These are phyloP conservation scores for Botrytis elliptica DNA, from an alignment of 2,329 filamentous ascomycete species.

Conservation along the genomic window DNA sequence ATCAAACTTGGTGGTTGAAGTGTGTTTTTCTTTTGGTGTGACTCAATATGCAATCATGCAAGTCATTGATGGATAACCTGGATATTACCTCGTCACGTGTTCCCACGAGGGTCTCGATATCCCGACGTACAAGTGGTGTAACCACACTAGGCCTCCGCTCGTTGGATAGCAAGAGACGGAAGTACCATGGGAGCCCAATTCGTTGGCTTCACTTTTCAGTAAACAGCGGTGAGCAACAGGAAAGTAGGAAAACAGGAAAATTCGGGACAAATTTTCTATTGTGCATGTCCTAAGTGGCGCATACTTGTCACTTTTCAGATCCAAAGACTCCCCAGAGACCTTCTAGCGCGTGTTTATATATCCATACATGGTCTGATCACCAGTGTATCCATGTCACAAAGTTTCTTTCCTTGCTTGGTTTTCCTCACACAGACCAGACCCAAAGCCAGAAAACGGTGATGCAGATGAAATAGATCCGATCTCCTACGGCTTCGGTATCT, in stretches of 20 bases:
- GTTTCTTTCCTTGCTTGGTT: slow-evolving; percentile 18
- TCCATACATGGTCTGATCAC: slow-evolving; percentile 12
- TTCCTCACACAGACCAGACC: slow-evolving; percentile 16
- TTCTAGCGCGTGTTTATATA: slow-evolving; percentile 1
- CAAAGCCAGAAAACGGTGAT: slow-evolving; percentile 26
- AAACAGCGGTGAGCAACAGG: slow-evolving; percentile 34
- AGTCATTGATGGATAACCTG: slow-evolving; percentile 17
- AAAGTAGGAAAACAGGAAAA: slow-evolving; percentile 12
- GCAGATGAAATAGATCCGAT: slow-evolving; percentile 29
- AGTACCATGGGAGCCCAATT: slow-evolving; percentile 3
- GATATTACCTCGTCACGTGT: slow-evolving; percentile 7
- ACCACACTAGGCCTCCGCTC: slow-evolving; percentile 24
- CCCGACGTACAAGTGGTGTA: slow-evolving; percentile 24
- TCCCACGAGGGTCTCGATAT: slow-evolving; percentile 2
- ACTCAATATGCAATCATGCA: slow-evolving; percentile 15
- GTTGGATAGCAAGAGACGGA: slow-evolving; percentile 11
- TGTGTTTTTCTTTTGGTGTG: not conserved
- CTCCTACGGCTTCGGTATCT: slow-evolving; percentile 16
- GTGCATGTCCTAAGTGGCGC: slow-evolving; percentile 23
- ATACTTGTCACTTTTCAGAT: slow-evolving; percentile 28
- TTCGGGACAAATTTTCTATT: not conserved
- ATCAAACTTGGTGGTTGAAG: not conserved
- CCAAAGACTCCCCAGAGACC: not conserved
- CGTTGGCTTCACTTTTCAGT: slow-evolving; percentile 13
- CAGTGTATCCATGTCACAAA: slow-evolving; percentile 6